Conservation (phyloP, 768 basidiomycete species). For the Lentinula guzmanii region DNA sequence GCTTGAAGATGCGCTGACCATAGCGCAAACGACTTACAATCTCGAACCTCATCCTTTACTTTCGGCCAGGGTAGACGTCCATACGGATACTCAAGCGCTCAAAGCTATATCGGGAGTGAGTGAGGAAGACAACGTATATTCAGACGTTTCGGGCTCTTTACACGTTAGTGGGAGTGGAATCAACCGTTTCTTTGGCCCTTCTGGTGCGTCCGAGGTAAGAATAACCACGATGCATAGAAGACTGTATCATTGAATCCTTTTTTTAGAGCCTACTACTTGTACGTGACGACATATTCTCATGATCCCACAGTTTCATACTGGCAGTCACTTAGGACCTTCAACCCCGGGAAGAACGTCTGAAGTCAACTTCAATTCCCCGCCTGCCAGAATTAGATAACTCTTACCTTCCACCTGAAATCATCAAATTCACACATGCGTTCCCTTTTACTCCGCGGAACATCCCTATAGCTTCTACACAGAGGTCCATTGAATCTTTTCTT, state of each 20-base stretch:
- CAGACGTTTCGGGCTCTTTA: slow-evolving; percentile 36
- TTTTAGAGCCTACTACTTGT: slow-evolving; percentile 38
- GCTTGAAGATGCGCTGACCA: slow-evolving; percentile 49
- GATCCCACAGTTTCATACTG: neutral
- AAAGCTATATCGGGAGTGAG: slow-evolving; percentile 21
- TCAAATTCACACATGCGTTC: slow-evolving; percentile 35
- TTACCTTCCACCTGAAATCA: slow-evolving; percentile 39
- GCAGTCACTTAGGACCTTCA: neutral
- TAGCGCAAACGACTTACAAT: slow-evolving; percentile 34
- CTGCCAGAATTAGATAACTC: slow-evolving; percentile 35
- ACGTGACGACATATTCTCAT: slow-evolving; percentile 11
- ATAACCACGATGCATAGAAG: neutral
- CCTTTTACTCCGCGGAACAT: slow-evolving; percentile 37
- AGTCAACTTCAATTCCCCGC: slow-evolving; percentile 9
- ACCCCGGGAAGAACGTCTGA: neutral
- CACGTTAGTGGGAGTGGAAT: slow-evolving; percentile 35
- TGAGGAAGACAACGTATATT: slow-evolving; percentile 17
- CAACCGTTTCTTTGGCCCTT: slow-evolving; percentile 40
- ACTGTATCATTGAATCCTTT: neutral
- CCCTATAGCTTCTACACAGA: slow-evolving; percentile 24
- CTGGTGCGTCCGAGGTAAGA: slow-evolving; percentile 44
- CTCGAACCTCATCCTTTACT: slow-evolving; percentile 39
- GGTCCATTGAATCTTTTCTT: slow-evolving; percentile 38
- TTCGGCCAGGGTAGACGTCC: slow-evolving; percentile 21
- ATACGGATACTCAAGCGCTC: slow-evolving; percentile 17